phyloP scores from a whole-genome alignment of 2,329 filamentous ascomycete species.

The Trichophyton simii region DNA sequence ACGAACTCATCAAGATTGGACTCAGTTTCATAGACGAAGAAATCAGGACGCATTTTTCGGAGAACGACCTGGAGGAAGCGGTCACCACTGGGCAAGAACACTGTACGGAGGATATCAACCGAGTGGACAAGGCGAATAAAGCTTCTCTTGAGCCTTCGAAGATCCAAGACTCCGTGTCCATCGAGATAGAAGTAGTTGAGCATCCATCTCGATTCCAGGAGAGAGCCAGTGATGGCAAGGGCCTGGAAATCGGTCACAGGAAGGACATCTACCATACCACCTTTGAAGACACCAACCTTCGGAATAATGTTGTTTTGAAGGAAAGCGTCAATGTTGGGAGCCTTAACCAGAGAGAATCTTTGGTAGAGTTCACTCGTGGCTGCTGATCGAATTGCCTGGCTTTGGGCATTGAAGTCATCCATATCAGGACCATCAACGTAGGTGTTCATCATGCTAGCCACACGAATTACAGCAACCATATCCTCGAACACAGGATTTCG shows the following conservation, averaged over 20 bases:
- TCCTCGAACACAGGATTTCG: slow-evolving; percentile 30
- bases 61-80: slow-evolving; percentile 48
- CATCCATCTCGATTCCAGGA: slow-evolving; percentile 45
- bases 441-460: slow-evolving; percentile 13
- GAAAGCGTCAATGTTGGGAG: slow-evolving; percentile 24
- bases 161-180: slow-evolving; percentile 35
- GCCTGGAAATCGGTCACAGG: slow-evolving; percentile 45
- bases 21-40: slow-evolving; percentile 41
- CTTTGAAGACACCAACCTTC: slow-evolving; percentile 34
- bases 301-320: slow-evolving; percentile 34
- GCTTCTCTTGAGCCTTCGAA: slow-evolving; percentile 34
- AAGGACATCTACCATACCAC: slow-evolving; percentile 41
- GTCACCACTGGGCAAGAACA: slow-evolving; percentile 45
- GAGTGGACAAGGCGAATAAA: slow-evolving; percentile 42
- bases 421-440: slow-evolving; percentile 8
- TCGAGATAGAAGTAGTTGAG: slow-evolving; percentile 53
- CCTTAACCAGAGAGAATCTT: slow-evolving; percentile 12
- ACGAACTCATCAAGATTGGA: slow-evolving; percentile 41
- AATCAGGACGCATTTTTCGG: slow-evolving; percentile 39
- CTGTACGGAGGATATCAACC: slow-evolving; percentile 54
- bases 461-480: slow-evolving; percentile 22
- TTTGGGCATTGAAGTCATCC: slow-evolving; percentile 6
- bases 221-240: slow-evolving; percentile 46
- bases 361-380: slow-evolving; percentile 14
- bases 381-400: slow-evolving; percentile 6